A percentile compares a stretch with the other conserved stretches of the same genome.
Conservation (phyloP, 805 yeast genomes). For the Lachancea kluyveri region DNA sequence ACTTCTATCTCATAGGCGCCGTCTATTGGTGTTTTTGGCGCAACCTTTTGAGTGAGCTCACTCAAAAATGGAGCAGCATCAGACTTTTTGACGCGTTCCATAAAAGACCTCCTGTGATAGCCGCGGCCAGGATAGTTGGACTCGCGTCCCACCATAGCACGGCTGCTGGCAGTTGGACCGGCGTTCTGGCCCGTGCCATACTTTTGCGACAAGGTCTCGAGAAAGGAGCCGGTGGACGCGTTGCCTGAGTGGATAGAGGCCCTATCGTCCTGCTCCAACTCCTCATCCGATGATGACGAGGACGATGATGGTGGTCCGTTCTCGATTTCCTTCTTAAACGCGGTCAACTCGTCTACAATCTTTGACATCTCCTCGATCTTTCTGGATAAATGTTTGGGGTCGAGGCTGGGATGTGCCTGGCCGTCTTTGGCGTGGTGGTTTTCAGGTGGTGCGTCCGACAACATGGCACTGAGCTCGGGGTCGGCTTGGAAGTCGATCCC, state of each 20-base stretch:
- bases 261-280: slow-evolving; percentile 5
- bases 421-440: slow-evolving; percentile 1
- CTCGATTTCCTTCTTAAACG: slow-evolving; percentile 10
- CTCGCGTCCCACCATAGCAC: slow-evolving; percentile 4
- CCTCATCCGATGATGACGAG: slow-evolving; percentile 9
- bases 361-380: slow-evolving; percentile 22
- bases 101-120: slow-evolving; percentile 21
- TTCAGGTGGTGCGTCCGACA: slow-evolving; percentile 1
- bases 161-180: slow-evolving; percentile 1
- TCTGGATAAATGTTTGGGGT: slow-evolving; percentile 19
- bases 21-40: too few species aligned
- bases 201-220: slow-evolving; percentile 28
- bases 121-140: slow-evolving; percentile 9
- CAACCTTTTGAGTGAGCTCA: slow-evolving; percentile 21
- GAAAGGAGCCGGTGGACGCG: slow-evolving; percentile 20
- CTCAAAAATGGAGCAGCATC: slow-evolving; percentile 20
- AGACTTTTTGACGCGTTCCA: slow-evolving; percentile 26
- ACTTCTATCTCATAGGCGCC: too few species aligned
- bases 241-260: slow-evolving; percentile 10
- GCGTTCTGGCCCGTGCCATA: slow-evolving; percentile 26
- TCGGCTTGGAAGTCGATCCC: slow-evolving; percentile 43
- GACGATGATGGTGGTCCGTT: slow-evolving; percentile 5
- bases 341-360: slow-evolving; percentile 18
- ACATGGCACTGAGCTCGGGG: slow-evolving; percentile 9
- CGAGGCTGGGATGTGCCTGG: slow-evolving; percentile 15